Evolutionary conservation across 148 eudicot genomes (phyloP).

Genomic region (Rhododendron griersonianum): DNA sequence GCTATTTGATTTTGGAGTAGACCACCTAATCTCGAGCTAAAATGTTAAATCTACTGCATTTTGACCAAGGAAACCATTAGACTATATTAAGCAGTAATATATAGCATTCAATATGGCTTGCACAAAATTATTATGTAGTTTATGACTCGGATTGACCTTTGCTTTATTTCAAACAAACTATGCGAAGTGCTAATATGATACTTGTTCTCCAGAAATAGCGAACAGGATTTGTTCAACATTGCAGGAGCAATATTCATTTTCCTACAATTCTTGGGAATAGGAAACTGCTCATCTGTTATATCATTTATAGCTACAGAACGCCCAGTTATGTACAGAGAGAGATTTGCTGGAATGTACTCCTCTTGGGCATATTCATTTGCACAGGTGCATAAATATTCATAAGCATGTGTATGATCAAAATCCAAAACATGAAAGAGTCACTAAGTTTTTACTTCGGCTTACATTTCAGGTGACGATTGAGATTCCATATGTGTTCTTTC

Average conservation of each 20-base stretch:
- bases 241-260: constrained; percentile 32
- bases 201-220: constrained; percentile 11
- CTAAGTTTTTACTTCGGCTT: background rate
- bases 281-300: constrained; percentile 29
- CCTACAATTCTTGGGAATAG: constrained; percentile 28
- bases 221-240: constrained; percentile 29
- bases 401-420: background rate
- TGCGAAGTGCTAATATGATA: background rate
- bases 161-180: background rate
- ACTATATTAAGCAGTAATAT: background rate
- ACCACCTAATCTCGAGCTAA: background rate
- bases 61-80: background rate
- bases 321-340: constrained; percentile 38
- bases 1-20: background rate
- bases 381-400: constrained; percentile 26
- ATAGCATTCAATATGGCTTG: background rate
- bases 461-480: constrained; percentile 30
- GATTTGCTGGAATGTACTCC: constrained; percentile 31
- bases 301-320: constrained; percentile 33
- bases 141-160: background rate
- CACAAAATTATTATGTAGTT: background rate
- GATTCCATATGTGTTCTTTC: constrained; percentile 27
- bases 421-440: background rate
- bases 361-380: constrained; percentile 44
- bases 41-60: background rate